Base-by-base conservation (phyloP, 2,329 filamentous ascomycete genomes). In the Dothiorella sarmentorum region DNA sequence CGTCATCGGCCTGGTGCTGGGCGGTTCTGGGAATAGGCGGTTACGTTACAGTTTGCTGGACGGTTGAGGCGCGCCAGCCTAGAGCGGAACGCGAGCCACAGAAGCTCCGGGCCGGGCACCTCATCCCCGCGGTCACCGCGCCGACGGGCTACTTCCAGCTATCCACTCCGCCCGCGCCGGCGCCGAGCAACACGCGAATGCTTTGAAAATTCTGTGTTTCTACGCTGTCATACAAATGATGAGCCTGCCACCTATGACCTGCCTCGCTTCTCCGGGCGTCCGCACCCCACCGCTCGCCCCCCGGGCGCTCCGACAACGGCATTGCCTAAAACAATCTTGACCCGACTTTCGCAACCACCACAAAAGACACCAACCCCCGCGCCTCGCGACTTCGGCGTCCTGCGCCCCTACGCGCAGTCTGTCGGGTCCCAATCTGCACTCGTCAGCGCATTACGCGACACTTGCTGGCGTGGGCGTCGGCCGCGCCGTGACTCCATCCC, bases 351-450 rank as follows among this genome's bases (percentile, higher is more conserved):
- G 31, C 52, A 22, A 17, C 33, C 6, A 33, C 20, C 35, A 38
- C 31, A 20, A 7, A 35, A 42, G 27, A 22, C 31, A 17, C 40
- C 42, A 15, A 20, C 31, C 5, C 2, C 10, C 31, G 22, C 38
- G 22, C 55, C 42, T 22, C 52, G 52, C 52, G 49, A 53, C 35
- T 40, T 56, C 52, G 37, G 52, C 40, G 37, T 35, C 24, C 56
- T 11, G 38, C n/a, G 26, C 33, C 9, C 35, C 63, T 64, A 74
- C 56, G 67, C 66, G 49, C 66, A 69, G 67, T 77, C 70, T 20
- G 77, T 80, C 62, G 77, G 78, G 67, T 80, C 77, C 75, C 75
- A 76, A 63, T 76, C 75, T 76, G 63, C 40, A 55, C 33, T 42
- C 35, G 56, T 58, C 56, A 58, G 56, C 56, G 44, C 22, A 60